Base-by-base conservation (phyloP, 2,329 filamentous ascomycete genomes). In the Epichloe sibirici region DNA sequence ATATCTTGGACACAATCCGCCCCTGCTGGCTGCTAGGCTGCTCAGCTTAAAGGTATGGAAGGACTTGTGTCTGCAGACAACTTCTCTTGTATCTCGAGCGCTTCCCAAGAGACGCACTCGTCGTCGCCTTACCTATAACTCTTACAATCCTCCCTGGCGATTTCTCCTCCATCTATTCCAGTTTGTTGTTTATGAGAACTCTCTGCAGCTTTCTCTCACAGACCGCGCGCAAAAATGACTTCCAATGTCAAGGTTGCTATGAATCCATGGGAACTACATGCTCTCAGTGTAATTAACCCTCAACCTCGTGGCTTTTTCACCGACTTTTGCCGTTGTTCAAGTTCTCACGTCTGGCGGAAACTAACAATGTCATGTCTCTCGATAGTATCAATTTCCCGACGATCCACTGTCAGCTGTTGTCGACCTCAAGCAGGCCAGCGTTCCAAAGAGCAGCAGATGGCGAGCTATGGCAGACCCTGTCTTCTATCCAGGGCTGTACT, bases 401-500 rank as follows among this genome's bases (percentile, higher is more conserved):
- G 48, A 57, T 11, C 5, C 23, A 11, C 21, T 51, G 45, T 31
- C 28, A 17, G 23, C 43, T 9, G 38, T 55, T 5, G 38, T 55
- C 35, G 49, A 42, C 45, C 44, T 37, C 51, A 50, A 44, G 35
- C 23, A 43, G 31, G 8, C 35, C 11, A 45, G 9, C 28, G 34
- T 34, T 15, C 17, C 51, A 3, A 42, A 23, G 25, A 43, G 28
- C 25, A 56, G 51, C 35, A 58, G 57, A 31, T 63, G 66, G 62
- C 59, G 61, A 42, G 57, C 56, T 37, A 56, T 64, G 43, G 60
- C 63, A 46, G 74, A 80, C 58, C 64, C 74, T 40, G 63, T 79
- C 54, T 78, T 81, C 55, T 80, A 75, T 52, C 76, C 76, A 0
- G 77, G 76, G 6, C 63, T 82, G 1, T 82, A 82, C 57, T 71